These are phyloP conservation scores for Beauveria sp. DNA, from an alignment of 2,329 filamentous ascomycete genomes.

Conservation along the genomic window DNA sequence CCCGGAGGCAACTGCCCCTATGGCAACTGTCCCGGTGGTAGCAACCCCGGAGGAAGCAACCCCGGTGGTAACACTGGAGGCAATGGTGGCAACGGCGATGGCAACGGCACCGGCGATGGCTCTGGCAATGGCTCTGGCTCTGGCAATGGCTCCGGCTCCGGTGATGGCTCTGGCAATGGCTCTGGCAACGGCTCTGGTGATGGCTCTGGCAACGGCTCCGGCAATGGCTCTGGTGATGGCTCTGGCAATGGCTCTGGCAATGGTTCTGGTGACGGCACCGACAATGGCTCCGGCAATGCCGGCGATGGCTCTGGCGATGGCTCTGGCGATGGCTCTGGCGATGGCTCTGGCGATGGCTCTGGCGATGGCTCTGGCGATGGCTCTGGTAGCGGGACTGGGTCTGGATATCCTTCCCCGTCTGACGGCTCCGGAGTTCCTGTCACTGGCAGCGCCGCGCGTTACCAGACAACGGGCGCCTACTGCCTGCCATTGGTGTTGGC, in stretches of 20 bases:
- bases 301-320: neutral
- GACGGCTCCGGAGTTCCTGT: neutral
- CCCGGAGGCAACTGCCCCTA: neutral
- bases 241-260: neutral
- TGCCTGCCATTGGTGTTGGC: neutral
- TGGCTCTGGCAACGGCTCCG: neutral
- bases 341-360: neutral
- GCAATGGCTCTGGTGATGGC: neutral
- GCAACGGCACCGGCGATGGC: neutral
- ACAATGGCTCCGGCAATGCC: neutral
- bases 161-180: neutral
- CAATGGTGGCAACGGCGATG: neutral
- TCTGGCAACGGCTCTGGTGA: neutral
- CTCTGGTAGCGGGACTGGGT: neutral
- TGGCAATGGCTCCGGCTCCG: neutral
- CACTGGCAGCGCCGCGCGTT: neutral
- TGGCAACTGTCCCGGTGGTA: neutral
- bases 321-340: neutral
- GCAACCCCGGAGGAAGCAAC: neutral
- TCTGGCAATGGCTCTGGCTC: neutral
- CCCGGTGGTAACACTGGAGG: neutral
- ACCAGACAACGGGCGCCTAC: neutral
- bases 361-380: neutral
- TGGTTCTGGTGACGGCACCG: too few relatives aligned
- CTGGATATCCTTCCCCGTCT: neutral